Conservation (phyloP, 1,139 yeast genomes). For the Suhomyces wounanorum region DNA sequence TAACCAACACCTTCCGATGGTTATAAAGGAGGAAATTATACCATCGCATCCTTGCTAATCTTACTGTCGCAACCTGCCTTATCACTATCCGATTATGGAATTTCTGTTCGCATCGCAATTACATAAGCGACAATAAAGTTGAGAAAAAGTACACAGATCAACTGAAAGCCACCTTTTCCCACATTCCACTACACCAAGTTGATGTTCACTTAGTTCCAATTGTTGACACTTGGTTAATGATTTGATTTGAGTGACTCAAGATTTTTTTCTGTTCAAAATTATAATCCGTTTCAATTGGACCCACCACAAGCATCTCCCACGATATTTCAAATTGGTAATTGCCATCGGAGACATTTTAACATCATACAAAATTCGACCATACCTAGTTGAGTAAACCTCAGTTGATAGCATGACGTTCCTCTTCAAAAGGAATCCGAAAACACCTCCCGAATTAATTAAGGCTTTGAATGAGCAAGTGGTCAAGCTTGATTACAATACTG, state of each 20-base stretch:
- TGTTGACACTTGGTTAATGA: background rate
- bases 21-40: background rate
- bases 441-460: slow-evolving; percentile 82
- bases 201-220: background rate
- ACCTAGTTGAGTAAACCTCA: background rate
- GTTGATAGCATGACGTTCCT: slow-evolving; percentile 73
- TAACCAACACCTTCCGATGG: background rate
- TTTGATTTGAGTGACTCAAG: background rate
- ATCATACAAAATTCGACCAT: background rate
- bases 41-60: background rate
- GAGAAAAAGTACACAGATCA: slow-evolving; percentile 9
- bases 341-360: background rate
- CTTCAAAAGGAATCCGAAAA: slow-evolving; percentile 89
- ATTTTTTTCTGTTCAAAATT: background rate
- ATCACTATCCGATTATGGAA: background rate
- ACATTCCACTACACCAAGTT: background rate
- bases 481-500: slow-evolving; percentile 59
- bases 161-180: background rate
- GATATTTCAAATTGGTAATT: background rate
- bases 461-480: slow-evolving; percentile 71
- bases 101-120: slow-evolving; percentile 3
- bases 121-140: slow-evolving; percentile 3
- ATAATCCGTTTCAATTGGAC: background rate
- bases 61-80: background rate
- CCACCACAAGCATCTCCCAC: background rate